Evolutionary conservation across 768 basidiomycete genomes (phyloP), one percentile per base, ranked within the genome.

Genomic region (Leccinellum luteum): DNA sequence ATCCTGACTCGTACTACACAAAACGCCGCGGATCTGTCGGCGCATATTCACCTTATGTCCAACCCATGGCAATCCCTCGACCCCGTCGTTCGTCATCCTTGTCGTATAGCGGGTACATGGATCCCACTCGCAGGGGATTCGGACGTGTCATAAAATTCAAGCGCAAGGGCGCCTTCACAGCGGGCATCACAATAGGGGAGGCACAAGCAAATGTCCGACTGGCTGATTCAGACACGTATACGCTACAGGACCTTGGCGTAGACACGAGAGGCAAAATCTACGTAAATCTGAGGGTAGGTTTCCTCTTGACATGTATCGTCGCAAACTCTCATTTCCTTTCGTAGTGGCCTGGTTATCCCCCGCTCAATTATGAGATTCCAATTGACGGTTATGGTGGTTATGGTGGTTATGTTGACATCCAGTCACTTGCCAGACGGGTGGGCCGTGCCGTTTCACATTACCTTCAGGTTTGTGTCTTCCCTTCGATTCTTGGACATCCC

Each of bases 291-390:
- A 80, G 81, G 73, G 88, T 86, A 64, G 44, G 83, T 74, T 19
- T 43, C n/a, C 19, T 47, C 32, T 34, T 48, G 32, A n/a, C 21
- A 17, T 56, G 10, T 30, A 1, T 25, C 48, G 51, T 43, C 14
- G 48, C 19, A 47, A 25, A 35, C 50, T 17, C 53, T 57, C 49
- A 59, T 47, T 31, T 34, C 13, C 27, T n/a, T 52, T 30, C 43
- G 25, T 17, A 89, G 88, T 90, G 87, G 87, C 76, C 81, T 44
- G 87, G 87, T 1, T 88, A 89, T 64, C 71, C 78, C 43, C 80
- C 87, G 9, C 78, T 88, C 69, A 88, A 85, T 43, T 90, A 89
- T 61, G 85, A 89, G 66, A 84, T 90, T 45, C 88, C 89, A 1
- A 73, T 89, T 45, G 86, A 89, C 62, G 79, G 79, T 12, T 86